Base-by-base conservation (phyloP, 306 rosid species). In the Inga laurina region DNA sequence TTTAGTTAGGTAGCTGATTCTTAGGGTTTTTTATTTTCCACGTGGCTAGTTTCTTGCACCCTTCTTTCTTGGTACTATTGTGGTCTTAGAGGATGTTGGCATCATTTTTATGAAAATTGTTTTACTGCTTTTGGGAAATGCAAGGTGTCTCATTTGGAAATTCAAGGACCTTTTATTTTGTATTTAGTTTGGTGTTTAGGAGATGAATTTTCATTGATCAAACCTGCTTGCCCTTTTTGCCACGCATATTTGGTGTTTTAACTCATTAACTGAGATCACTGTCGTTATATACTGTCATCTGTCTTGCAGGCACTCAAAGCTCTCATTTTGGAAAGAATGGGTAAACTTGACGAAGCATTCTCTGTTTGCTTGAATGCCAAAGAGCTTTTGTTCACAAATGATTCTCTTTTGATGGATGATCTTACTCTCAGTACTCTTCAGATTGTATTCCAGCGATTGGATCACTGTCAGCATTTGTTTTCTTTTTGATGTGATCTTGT, bases 381-480 rank as follows among this genome's bases (percentile, higher is more conserved):
- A 85, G 92, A 93, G 66, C 84, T 88, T 10, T 82, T 97, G 79
- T 88, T 83, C 59, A 37, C 84, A 3, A 91, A 91, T 19, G 98
- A 94, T 64, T 59, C 94, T 64, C 82, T 90, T 37, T 87, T 93
- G 85, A 93, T 89, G 90, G 99, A 97, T 68, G 98, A 97, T 85
- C 98, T 94, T 83, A 97, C 99, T 78, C 97, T 97, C 71, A 94
- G 99, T 77, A 92, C 98, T 3, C 81, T 97, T 86, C 99, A 97
- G 87, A 91, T 90, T 75, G 99, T 94, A 18, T 97, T 94, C 83
- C 98, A 92, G 77, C 90, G 99, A 27, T 89, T 97, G 59, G 97
- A 91, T 88, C 95, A 82, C 81, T 83, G 98, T 97, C 10, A 85
- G 98, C 82, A 9, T 13, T 57, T 76, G n/a, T 84, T 19, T 48